Base-by-base conservation (phyloP, 352 stramenopile species). In the Globisporangium ultimum region DNA sequence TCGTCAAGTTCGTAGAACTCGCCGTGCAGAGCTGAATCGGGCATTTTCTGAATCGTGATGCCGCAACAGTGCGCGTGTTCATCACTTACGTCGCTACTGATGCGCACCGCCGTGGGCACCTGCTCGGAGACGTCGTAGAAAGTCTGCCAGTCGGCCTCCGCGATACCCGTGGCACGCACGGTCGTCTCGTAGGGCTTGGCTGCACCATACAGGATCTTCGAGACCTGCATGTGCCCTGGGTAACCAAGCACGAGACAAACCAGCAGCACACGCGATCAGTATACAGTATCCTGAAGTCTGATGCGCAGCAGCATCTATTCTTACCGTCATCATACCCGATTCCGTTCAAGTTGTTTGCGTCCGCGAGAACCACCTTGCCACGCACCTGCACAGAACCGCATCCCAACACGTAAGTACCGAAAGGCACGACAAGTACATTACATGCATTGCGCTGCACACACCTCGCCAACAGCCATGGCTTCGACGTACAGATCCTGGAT, bases 91-190 rank as follows among this genome's bases (percentile, higher is more conserved):
- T 79, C 66, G 42, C 82, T 89, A 24, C 84, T 76, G 55, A 95
- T 81, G 28, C 81, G 84, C 32, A 95, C 84, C 18, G 88, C 82
- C 3, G 86, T 93, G n/a, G 86, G 84, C 4, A 92, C 71, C 62
- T 95, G 86, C 78, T 95, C 86, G 12, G 86, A 95, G 13, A 82
- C 53, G 58, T 95, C 84, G 55, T 89, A 95, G 67, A 90, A 91
- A 14, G 76, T 74, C 59, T 95, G 86, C 77, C 82, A 95, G 58
- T 95, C 86, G 28, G 72, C 51, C 60, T 91, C 72, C 0, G 84
- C 74, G 14, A 83, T 64, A 12, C 84, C 84, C 18, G 70, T 89
- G 9, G 84, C 74, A 22, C 74, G 69, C 40, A 93, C 75, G 13
- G 73, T 87, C 9, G 86, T 95, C 32, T 89, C 75, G 64, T 93